Conservation (phyloP, 2,329 filamentous ascomycete species). For the Calonectria leucothoes region DNA sequence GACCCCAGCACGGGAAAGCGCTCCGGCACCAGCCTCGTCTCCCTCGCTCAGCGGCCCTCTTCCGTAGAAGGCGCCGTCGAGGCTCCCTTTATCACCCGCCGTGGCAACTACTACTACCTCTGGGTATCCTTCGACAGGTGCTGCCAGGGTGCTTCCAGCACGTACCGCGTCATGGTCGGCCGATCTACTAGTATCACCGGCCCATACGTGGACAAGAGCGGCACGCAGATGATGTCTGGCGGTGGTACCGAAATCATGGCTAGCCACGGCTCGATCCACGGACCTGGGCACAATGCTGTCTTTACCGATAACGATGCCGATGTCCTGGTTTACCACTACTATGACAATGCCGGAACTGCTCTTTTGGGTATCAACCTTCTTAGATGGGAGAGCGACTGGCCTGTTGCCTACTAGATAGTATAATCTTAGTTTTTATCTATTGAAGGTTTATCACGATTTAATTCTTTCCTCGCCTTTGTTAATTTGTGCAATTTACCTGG, state of each 20-base stretch:
- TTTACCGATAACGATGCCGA: slow-evolving; percentile 46
- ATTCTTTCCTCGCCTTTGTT: background rate
- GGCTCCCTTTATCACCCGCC: background rate
- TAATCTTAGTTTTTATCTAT: background rate
- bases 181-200: background rate
- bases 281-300: slow-evolving; percentile 38
- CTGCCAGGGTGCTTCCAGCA: background rate
- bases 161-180: background rate
- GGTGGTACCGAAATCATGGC: background rate
- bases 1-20: background rate
- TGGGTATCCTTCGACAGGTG: background rate
- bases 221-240: background rate
- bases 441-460: background rate
- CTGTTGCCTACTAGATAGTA: slow-evolving; percentile 13
- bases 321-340: slow-evolving; percentile 48
- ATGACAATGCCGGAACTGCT: slow-evolving; percentile 37
- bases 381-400: slow-evolving; percentile 44
- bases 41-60: background rate
- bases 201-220: background rate
- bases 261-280: background rate
- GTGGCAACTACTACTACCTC: background rate
- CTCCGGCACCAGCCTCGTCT: background rate
- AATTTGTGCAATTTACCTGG: background rate
- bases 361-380: slow-evolving; percentile 46
- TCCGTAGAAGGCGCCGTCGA: background rate